Conservation (phyloP, 23 red algal species). For the Gracilaria domingensis region DNA sequence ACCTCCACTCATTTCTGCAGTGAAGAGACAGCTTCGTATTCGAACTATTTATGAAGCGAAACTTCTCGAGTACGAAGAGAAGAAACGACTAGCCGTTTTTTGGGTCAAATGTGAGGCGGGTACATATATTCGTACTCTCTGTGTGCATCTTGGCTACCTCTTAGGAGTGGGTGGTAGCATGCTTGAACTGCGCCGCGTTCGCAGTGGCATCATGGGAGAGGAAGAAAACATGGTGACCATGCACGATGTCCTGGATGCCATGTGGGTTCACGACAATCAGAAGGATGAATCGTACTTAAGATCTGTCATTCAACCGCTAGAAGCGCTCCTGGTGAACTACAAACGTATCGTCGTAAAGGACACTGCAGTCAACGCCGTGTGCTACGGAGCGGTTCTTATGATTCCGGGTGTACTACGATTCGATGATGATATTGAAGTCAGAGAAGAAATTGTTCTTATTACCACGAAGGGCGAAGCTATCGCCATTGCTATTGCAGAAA, state of each 20-base stretch:
- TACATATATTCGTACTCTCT: constrained; percentile 97
- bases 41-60: constrained; percentile 93
- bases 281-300: constrained; percentile 93
- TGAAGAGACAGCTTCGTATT: constrained; percentile 96
- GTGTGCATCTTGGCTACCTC: constrained; percentile 89
- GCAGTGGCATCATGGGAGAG: constrained; percentile 88
- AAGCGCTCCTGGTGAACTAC: constrained; percentile 81
- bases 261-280: constrained; percentile 93
- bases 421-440: constrained; percentile 93
- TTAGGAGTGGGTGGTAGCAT: constrained; percentile 93
- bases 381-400: constrained; percentile 99
- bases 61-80: constrained; percentile 91
- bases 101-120: constrained; percentile 98
- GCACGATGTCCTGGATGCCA: constrained; percentile 98
- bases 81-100: constrained; percentile 79
- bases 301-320: constrained; percentile 90
- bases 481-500: constrained; percentile 93
- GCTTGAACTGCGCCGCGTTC: constrained; percentile 97
- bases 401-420: constrained; percentile 94
- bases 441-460: constrained; percentile 93
- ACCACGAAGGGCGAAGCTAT: constrained; percentile 99
- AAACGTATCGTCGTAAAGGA: constrained; percentile 96
- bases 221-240: constrained; percentile 84
- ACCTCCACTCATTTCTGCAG: constrained; percentile 96
- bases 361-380: constrained; percentile 90